Conservation (phyloP, 305 asterid species). For the Lippia alba region DNA sequence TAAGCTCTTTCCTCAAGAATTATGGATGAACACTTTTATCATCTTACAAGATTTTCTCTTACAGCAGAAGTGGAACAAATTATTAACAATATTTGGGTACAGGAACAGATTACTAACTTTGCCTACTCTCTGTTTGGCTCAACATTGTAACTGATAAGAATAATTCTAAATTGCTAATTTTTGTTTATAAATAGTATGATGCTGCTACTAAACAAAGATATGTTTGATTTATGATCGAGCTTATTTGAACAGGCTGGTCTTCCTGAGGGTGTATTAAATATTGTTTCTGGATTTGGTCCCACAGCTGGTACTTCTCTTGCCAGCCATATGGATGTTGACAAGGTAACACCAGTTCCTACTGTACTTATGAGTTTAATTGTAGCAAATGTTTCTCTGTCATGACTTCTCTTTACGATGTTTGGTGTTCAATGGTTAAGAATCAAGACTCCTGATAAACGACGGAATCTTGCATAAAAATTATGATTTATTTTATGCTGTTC, state of each 20-base stretch:
- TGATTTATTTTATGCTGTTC: neutral
- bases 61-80: neutral
- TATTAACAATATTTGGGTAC: neutral
- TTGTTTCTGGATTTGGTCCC: slow-evolving; percentile 89
- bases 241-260: slow-evolving; percentile 82
- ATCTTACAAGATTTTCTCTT: no score
- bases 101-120: slow-evolving; percentile 16
- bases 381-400: neutral
- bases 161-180: neutral
- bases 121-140: neutral
- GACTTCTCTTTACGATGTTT: neutral
- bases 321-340: slow-evolving; percentile 97
- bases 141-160: neutral
- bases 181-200: neutral
- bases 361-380: slow-evolving; percentile 2
- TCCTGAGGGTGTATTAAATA: slow-evolving; percentile 85
- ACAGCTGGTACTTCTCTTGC: slow-evolving; percentile 96
- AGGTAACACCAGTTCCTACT: slow-evolving; percentile 55
- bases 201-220: neutral
- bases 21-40: no score
- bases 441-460: slow-evolving; percentile 2
- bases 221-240: slow-evolving; percentile 25
- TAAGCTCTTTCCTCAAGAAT: no score
- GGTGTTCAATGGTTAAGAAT: slow-evolving; percentile 4
- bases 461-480: neutral